phyloP scores from a whole-genome alignment of 2,329 filamentous ascomycete genomes.

The Colletotrichum camelliae region DNA sequence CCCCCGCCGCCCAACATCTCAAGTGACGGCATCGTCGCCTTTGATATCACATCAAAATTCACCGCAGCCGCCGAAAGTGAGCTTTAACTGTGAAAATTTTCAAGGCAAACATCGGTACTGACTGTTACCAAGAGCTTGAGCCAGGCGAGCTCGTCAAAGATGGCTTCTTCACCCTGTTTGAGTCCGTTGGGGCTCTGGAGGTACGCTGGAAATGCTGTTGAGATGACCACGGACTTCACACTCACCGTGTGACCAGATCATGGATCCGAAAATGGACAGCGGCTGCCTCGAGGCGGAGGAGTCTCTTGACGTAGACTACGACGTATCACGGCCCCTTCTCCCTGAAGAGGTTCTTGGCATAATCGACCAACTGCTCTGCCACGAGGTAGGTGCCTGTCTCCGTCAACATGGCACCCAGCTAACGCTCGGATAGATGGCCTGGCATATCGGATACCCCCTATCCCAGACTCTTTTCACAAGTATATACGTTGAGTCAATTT shows the following conservation, averaged over 20 bases:
- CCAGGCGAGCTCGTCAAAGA: constrained; percentile 91
- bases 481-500: constrained; percentile 83
- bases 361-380: constrained; percentile 89
- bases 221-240: not conserved
- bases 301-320: constrained; percentile 82
- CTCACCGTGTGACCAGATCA: constrained; percentile 68
- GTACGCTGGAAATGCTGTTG: constrained; percentile 38
- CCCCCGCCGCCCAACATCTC: constrained; percentile 45
- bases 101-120: constrained; percentile 21
- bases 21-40: constrained; percentile 56
- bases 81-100: constrained; percentile 19
- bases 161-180: constrained; percentile 91
- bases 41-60: constrained; percentile 66
- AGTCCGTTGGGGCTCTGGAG: constrained; percentile 88
- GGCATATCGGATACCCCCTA: constrained; percentile 94
- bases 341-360: constrained; percentile 88
- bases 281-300: constrained; percentile 81
- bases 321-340: constrained; percentile 69
- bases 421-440: constrained; percentile 73
- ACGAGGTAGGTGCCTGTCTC: constrained; percentile 66
- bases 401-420: not conserved
- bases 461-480: constrained; percentile 95
- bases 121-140: constrained; percentile 63
- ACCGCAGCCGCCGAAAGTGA: constrained; percentile 57
- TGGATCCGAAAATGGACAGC: constrained; percentile 99